phyloP scores from a whole-genome alignment of 2,329 filamentous ascomycete species.

The Ophiostoma sp. region DNA sequence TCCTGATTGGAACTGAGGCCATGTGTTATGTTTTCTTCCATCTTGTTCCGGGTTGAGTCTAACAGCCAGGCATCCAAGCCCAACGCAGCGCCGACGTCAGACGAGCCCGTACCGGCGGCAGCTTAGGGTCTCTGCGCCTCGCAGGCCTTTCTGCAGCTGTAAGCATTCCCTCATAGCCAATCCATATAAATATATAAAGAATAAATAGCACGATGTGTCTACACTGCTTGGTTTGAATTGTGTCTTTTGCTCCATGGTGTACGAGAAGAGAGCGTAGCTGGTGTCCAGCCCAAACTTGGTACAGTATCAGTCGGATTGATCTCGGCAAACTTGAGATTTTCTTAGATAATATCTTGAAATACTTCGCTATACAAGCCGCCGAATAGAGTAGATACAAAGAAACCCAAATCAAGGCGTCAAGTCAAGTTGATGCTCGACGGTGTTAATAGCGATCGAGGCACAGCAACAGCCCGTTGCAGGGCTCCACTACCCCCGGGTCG shows the following conservation, averaged over 20 bases:
- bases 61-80: conserved; percentile 26
- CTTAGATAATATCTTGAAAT: no score
- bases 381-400: no score
- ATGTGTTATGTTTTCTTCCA: not conserved
- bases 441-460: not conserved
- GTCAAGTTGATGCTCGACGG: not conserved
- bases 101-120: not conserved
- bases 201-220: not conserved
- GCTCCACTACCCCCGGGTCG: not conserved
- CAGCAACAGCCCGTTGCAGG: not conserved
- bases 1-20: not conserved
- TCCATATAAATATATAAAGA: not conserved
- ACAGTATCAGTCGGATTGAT: not conserved
- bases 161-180: not conserved
- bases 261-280: not conserved
- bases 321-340: no score
- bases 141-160: not conserved
- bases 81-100: conserved; percentile 27
- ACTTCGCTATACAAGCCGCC: no score
- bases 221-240: not conserved
- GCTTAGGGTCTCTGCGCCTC: not conserved
- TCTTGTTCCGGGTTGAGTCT: not conserved
- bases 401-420: no score
- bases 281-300: not conserved
- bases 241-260: not conserved